phyloP scores from a whole-genome alignment of 805 yeast genomes.

The Candida caryicola region DNA sequence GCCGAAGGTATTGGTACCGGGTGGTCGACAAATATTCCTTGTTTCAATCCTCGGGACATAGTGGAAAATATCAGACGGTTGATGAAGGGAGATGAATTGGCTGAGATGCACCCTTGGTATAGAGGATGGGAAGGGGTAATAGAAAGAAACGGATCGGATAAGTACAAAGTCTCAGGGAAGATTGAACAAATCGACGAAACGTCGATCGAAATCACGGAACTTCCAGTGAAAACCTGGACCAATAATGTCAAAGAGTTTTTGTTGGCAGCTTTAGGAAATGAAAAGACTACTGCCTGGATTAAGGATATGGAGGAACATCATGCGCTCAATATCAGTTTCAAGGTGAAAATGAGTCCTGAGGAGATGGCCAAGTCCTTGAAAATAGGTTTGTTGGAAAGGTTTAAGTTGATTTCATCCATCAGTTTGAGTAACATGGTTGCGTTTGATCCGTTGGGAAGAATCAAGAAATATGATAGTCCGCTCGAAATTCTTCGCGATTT shows the following conservation, averaged over 20 bases:
- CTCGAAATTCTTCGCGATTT: constrained; percentile 81
- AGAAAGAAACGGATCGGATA: constrained; percentile 61
- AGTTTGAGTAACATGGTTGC: constrained; percentile 90
- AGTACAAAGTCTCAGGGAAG: constrained; percentile 72
- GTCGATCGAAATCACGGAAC: constrained; percentile 84
- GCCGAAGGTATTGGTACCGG: constrained; percentile 99
- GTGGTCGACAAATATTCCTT: constrained; percentile 93
- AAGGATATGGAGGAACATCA: constrained; percentile 96
- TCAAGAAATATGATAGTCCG: constrained; percentile 74
- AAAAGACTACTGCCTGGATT: constrained; percentile 78
- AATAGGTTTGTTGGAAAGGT: constrained; percentile 80
- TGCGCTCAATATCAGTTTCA: constrained; percentile 73
- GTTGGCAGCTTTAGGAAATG: constrained; percentile 73
- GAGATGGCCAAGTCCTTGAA: constrained; percentile 79
- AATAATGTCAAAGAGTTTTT: constrained; percentile 83
- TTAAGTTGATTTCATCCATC: constrained; percentile 68
- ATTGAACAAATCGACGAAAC: constrained; percentile 78
- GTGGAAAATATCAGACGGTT: constrained; percentile 69
- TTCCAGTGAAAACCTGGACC: constrained; percentile 93
- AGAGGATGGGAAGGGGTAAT: constrained; percentile 91
- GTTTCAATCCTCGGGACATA: constrained; percentile 82
- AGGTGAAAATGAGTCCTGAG: constrained; percentile 66
- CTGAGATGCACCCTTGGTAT: constrained; percentile 87
- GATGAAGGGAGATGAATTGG: constrained; percentile 68
- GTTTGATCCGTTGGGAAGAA: constrained; percentile 84